A percentile compares a stretch with the other conserved stretches of the same genome.
These are phyloP conservation scores for Phyllosticta capitalensis DNA, from an alignment of 2,329 filamentous ascomycete species.

Conservation along the genomic window DNA sequence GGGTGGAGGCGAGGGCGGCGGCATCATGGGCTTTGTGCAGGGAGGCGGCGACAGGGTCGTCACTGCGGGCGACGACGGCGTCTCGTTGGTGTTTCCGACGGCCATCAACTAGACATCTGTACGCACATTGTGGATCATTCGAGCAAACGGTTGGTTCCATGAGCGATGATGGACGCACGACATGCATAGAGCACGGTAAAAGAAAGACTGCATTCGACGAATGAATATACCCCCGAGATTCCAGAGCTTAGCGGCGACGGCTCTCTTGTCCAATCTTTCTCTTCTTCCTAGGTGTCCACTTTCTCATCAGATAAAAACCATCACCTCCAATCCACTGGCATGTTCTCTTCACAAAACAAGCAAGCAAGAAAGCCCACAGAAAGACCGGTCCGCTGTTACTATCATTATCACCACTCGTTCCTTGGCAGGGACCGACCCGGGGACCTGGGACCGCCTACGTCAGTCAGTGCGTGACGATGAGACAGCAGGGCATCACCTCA, in stretches of 20 bases:
- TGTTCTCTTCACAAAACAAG: too few relatives aligned
- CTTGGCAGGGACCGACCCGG: conserved; percentile 1
- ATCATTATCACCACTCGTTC: neutral
- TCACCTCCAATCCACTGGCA: too few relatives aligned
- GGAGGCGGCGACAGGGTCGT: conserved; percentile 46
- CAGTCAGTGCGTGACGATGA: neutral
- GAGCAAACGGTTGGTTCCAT: neutral
- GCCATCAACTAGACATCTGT: neutral
- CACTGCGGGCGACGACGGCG: conserved; percentile 81
- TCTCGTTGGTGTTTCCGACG: conserved; percentile 52
- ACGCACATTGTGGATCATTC: too few relatives aligned
- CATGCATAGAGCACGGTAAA: neutral
- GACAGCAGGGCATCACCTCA: too few relatives aligned
- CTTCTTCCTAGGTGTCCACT: too few relatives aligned
- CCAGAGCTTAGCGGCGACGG: too few relatives aligned
- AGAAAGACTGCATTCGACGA: too few relatives aligned
- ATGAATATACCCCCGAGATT: too few relatives aligned
- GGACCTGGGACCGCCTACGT: neutral
- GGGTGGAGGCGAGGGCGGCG: conserved; percentile 75
- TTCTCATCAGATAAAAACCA: too few relatives aligned
- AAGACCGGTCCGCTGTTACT: too few relatives aligned
- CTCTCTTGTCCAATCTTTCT: too few relatives aligned
- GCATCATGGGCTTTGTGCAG: conserved; percentile 80
- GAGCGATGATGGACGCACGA: neutral
- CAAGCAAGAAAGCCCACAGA: too few relatives aligned